A percentile compares a stretch with the other conserved stretches of the same genome.
Conservation (phyloP, 495 filamentous ascomycete genomes). For the Echria macrotheca region DNA sequence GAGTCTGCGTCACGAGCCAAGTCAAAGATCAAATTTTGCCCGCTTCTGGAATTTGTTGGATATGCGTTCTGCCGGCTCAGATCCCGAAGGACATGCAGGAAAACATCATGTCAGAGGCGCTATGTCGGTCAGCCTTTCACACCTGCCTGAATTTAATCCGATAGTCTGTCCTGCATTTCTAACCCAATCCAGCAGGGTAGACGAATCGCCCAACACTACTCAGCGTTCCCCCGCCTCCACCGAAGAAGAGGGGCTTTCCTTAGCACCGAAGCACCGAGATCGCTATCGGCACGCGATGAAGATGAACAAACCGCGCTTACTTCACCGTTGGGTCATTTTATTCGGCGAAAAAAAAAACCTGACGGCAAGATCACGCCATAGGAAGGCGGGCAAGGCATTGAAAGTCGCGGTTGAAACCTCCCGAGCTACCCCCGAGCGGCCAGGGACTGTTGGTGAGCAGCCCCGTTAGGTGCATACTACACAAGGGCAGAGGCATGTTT, state of each 20-base stretch:
- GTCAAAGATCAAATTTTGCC: no score
- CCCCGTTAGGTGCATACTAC: conserved; percentile 3
- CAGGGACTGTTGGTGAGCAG: not conserved
- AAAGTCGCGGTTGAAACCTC: not conserved
- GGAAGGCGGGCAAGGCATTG: not conserved
- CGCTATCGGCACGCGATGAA: no score
- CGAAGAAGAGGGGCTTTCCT: no score
- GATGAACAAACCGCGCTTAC: no score
- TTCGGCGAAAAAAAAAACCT: no score
- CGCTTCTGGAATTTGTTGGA: no score
- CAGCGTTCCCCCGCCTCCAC: no score
- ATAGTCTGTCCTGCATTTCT: conserved; percentile 3
- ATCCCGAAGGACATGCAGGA: no score
- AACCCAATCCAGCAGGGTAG: not conserved
- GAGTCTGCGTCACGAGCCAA: not conserved
- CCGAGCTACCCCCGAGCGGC: conserved; percentile 15
- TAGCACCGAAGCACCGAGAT: no score
- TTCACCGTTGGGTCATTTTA: no score
- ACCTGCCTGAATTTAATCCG: not conserved
- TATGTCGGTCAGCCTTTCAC: conserved; percentile 20
- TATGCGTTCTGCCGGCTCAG: no score
- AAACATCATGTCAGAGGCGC: conserved; percentile 10
- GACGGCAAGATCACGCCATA: conserved; percentile 6
- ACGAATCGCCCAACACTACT: no score
- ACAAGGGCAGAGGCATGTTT: not conserved